Percentiles rank a stretch among this genome's conserved stretches.
Evolutionary conservation across 2,329 filamentous ascomycete genomes (phyloP).

Genomic region (Colletotrichum filicis): DNA sequence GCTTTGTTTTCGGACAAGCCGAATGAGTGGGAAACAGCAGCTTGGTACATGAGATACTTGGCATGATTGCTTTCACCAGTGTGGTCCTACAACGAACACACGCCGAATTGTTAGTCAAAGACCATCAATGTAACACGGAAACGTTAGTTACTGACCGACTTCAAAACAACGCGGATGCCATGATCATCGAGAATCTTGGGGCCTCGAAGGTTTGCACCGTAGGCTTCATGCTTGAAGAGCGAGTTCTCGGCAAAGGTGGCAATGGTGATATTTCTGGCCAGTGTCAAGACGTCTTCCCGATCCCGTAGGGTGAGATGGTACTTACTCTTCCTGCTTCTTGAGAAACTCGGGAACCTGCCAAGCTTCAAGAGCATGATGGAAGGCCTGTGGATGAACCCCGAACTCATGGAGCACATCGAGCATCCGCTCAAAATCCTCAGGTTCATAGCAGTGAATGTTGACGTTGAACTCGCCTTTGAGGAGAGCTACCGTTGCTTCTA

Average conservation of each 20-base stretch:
- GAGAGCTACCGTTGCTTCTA: slow-evolving; percentile 52
- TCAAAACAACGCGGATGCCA: slow-evolving; percentile 53
- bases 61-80: slow-evolving; percentile 47
- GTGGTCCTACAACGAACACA: slow-evolving; percentile 43
- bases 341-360: slow-evolving; percentile 53
- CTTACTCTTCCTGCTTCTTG: slow-evolving; percentile 44
- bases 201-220: slow-evolving; percentile 51
- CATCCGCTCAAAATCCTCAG: slow-evolving; percentile 55
- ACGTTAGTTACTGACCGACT: slow-evolving; percentile 41
- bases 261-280: slow-evolving; percentile 48
- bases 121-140: not conserved
- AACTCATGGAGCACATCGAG: slow-evolving; percentile 53
- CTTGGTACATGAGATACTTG: slow-evolving; percentile 53
- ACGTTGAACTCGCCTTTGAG: slow-evolving; percentile 52
- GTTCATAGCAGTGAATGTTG: slow-evolving; percentile 57
- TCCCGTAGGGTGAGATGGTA: no score
- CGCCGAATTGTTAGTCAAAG: not conserved
- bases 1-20: slow-evolving; percentile 51
- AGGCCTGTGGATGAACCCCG: slow-evolving; percentile 51
- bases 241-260: slow-evolving; percentile 54
- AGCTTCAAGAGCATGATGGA: slow-evolving; percentile 53
- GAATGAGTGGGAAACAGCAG: slow-evolving; percentile 51
- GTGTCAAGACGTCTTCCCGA: not conserved
- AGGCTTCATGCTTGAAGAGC: slow-evolving; percentile 54
- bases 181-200: slow-evolving; percentile 51